Conservation (phyloP, 495 filamentous ascomycete genomes). For the Penicillium dipodomyicola region DNA sequence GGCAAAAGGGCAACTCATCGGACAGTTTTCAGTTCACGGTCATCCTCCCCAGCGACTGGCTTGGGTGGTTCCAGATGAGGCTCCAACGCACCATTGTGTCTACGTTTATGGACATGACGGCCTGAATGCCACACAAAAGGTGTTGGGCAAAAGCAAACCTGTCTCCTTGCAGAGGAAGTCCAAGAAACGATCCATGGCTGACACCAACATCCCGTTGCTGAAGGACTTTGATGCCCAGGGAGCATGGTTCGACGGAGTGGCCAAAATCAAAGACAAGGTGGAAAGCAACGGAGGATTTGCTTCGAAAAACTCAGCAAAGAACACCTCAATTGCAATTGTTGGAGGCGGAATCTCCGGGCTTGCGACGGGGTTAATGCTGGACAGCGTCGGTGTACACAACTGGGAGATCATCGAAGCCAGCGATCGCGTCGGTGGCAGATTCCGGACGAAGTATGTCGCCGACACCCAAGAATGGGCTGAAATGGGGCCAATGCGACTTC, state of each 20-base stretch:
- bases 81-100: slow-evolving; percentile 9
- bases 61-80: slow-evolving; percentile 15
- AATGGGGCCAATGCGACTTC: slow-evolving; percentile 69
- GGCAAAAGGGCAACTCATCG: slow-evolving; percentile 3
- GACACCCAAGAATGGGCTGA: slow-evolving; percentile 60
- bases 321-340: slow-evolving; percentile 51
- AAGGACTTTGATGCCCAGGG: slow-evolving; percentile 28
- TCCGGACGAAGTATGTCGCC: slow-evolving; percentile 58
- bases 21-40: background rate
- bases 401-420: slow-evolving; percentile 51
- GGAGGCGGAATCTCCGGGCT: slow-evolving; percentile 63
- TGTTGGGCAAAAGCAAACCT: slow-evolving; percentile 15
- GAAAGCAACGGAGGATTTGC: slow-evolving; percentile 5
- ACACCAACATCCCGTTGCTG: slow-evolving; percentile 17
- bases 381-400: slow-evolving; percentile 50
- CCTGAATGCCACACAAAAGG: background rate
- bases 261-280: slow-evolving; percentile 18
- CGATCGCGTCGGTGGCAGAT: slow-evolving; percentile 52
- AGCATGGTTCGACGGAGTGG: slow-evolving; percentile 31
- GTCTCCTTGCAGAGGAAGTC: slow-evolving; percentile 7
- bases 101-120: background rate
- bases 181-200: slow-evolving; percentile 12
- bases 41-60: slow-evolving; percentile 13
- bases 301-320: slow-evolving; percentile 13
- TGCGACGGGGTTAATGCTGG: slow-evolving; percentile 48